Base-by-base conservation (phyloP, 495 filamentous ascomycete species). In the Penicillium antarcticum region DNA sequence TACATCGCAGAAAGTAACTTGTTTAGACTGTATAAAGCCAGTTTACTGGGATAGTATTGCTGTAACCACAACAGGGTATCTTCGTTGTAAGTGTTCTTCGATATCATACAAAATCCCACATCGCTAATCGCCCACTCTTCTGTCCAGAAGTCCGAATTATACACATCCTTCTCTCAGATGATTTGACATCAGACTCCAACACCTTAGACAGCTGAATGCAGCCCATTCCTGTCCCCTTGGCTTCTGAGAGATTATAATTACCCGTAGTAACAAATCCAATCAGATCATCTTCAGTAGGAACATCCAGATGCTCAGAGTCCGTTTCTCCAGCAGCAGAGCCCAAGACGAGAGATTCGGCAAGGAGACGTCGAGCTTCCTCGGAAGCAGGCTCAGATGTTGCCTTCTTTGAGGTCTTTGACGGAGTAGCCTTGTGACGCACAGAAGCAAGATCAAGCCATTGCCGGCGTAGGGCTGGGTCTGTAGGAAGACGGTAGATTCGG, bases 221-320 rank as follows among this genome's bases (percentile, higher is more conserved):
- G 0, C 88, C 94, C 50, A 98, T 77, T 0, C 85, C 92, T 18
- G 85, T 84, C 0, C 84, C 86, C 60, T 77, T 79, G 1, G 92
- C 94, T 51, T 91, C 82, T 5, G 82, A 83, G 3, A 97, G 75
- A 55, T 88, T 88, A 55, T 86, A 96, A 43, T 87, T 86, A 2
- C 92, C 94, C 2, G 85, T 87, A 18, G 91, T 96, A 17, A 97
- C 85, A 63, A 96, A 98, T 0, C 94, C 94, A 34, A 98, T 87
- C 24, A 97, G 72, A 61, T 96, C 89, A 12, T 80, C 76, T 52
- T 88, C 87, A 1, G 71, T 68, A 0, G 94, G 94, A 5, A 88
- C 81, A 1, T 80, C 61, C 0, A 88, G 82, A 51, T 88, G 82
- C 0, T 77, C 76, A 17, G 76, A 61, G 5, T 69, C 72, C 29